Evolutionary conservation across 139 green algal genomes (phyloP).

Genomic region (Chlorella sp.): DNA sequence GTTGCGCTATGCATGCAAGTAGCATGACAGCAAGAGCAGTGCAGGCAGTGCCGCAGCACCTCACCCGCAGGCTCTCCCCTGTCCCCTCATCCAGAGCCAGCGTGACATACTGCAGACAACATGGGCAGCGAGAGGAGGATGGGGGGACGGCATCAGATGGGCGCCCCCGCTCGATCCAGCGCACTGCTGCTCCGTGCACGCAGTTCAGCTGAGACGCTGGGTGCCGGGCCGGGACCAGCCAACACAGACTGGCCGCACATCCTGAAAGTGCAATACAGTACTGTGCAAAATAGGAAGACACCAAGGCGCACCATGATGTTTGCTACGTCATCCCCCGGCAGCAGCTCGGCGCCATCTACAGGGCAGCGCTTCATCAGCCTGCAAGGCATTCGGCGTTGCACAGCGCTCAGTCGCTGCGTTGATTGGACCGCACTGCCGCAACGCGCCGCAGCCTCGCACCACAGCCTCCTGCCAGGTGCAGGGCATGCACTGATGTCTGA

Average conservation of each 20-base stretch:
- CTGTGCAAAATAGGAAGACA: not conserved
- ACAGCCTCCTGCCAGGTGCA: not conserved
- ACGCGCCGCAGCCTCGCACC: not conserved
- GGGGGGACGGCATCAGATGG: too few relatives aligned
- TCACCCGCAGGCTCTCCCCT: conserved; percentile 18
- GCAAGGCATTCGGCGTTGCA: not conserved
- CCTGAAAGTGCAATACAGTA: not conserved
- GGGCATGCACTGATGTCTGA: too few relatives aligned
- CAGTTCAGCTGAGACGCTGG: too few relatives aligned
- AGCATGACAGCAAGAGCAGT: not conserved
- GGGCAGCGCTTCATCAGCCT: conserved; percentile 50
- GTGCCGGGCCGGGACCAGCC: too few relatives aligned
- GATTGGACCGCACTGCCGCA: not conserved
- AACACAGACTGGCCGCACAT: not conserved
- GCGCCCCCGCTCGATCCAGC: too few relatives aligned
- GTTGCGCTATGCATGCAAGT: not conserved
- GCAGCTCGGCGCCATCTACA: conserved; percentile 52
- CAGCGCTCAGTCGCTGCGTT: too few relatives aligned
- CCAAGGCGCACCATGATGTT: conserved; percentile 46
- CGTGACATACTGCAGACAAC: conserved; percentile 40
- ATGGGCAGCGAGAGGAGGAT: too few relatives aligned
- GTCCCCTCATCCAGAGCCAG: conserved; percentile 51
- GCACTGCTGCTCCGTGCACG: too few relatives aligned
- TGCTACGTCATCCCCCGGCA: conserved; percentile 35
- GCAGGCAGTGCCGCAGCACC: not conserved